A percentile compares a stretch with the other conserved stretches of the same genome.
Evolutionary conservation across 1,284 basidiomycete species (phyloP).

Genomic region (Boletellus sp.): DNA sequence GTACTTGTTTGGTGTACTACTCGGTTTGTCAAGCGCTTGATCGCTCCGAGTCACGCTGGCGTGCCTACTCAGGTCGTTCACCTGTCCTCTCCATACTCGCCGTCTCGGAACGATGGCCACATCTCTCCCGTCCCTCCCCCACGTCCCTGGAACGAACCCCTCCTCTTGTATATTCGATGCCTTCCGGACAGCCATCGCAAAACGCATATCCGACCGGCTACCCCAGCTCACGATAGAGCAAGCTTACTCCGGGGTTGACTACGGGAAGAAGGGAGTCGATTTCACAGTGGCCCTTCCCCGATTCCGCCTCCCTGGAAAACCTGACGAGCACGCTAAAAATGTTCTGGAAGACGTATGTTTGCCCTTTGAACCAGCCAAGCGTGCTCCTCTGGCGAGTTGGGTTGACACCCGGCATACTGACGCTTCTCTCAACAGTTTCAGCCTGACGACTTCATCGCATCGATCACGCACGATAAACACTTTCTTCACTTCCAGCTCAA

Average conservation of each 20-base stretch:
- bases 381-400: not conserved
- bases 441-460: constrained; percentile 65
- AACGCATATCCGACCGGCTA: constrained; percentile 69
- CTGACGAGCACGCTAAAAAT: constrained; percentile 74
- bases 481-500: constrained; percentile 84
- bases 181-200: constrained; percentile 83
- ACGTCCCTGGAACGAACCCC: constrained; percentile 67
- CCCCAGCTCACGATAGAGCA: constrained; percentile 67
- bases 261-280: constrained; percentile 89
- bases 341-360: constrained; percentile 69
- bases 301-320: constrained; percentile 84
- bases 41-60: too few relatives aligned
- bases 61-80: too few relatives aligned
- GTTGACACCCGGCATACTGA: not conserved
- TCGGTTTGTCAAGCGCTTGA: too few relatives aligned
- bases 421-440: constrained; percentile 48
- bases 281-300: constrained; percentile 90
- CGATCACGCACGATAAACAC: constrained; percentile 65
- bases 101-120: constrained; percentile 23
- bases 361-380: not conserved
- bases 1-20: too few relatives aligned
- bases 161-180: constrained; percentile 74
- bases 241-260: constrained; percentile 83
- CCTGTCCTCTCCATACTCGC: not conserved
- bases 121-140: constrained; percentile 24